A percentile compares a stretch with the other conserved stretches of the same genome.
Conservation (phyloP, 805 yeast species). For the Candida gorgasii region DNA sequence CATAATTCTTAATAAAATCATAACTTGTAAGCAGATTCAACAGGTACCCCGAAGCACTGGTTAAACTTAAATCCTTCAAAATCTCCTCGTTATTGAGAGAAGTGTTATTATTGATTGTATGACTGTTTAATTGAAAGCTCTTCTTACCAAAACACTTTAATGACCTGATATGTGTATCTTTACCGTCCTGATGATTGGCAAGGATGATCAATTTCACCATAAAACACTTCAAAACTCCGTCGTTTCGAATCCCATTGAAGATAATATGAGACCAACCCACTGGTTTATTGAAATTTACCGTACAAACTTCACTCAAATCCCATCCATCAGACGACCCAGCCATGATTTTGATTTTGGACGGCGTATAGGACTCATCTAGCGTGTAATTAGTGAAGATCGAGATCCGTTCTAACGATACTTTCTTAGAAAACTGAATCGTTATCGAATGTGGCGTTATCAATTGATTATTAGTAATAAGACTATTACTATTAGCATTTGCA, state of each 20-base stretch:
- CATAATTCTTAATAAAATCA: slow-evolving; percentile 7
- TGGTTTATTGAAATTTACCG: slow-evolving; percentile 61
- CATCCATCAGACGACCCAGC: slow-evolving; percentile 79
- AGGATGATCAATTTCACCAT: slow-evolving; percentile 60
- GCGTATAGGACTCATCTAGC: slow-evolving; percentile 91
- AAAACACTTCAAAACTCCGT: slow-evolving; percentile 64
- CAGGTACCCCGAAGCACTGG: slow-evolving; percentile 34
- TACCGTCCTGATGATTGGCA: slow-evolving; percentile 92
- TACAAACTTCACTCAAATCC: slow-evolving; percentile 68
- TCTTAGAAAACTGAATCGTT: slow-evolving; percentile 76
- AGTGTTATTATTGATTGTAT: slow-evolving; percentile 7
- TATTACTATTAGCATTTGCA: slow-evolving; percentile 16
- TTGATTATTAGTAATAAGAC: slow-evolving; percentile 31
- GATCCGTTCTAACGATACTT: slow-evolving; percentile 66
- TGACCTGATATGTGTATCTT: slow-evolving; percentile 87
- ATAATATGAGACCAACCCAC: slow-evolving; percentile 75
- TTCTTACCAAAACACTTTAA: slow-evolving; percentile 55
- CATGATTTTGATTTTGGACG: slow-evolving; percentile 59
- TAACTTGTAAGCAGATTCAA: slow-evolving; percentile 19
- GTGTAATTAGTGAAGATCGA: slow-evolving; percentile 69
- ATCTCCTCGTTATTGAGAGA: slow-evolving; percentile 18
- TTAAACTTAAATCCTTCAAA: slow-evolving; percentile 25
- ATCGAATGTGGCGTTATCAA: slow-evolving; percentile 76
- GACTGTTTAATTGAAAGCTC: slow-evolving; percentile 13
- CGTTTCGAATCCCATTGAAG: slow-evolving; percentile 55